phyloP scores from a whole-genome alignment of 2,329 filamentous ascomycete genomes.

The Chalaropsis thielavioides region DNA sequence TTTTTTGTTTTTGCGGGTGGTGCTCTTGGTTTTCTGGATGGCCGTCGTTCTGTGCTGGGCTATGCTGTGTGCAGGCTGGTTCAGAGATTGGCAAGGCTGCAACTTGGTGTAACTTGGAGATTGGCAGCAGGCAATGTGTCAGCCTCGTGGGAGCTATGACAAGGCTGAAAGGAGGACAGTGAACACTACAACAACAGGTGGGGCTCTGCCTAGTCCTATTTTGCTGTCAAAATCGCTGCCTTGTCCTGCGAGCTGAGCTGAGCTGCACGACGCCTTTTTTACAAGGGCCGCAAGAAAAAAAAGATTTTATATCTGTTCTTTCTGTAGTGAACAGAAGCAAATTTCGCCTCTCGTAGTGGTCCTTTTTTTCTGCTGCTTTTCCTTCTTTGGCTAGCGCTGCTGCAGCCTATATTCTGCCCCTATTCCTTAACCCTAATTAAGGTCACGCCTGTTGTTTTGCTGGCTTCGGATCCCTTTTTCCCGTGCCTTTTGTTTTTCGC shows the following conservation, averaged over 20 bases:
- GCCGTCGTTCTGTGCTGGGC: no score
- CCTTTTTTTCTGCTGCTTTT: background rate
- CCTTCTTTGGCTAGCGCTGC: background rate
- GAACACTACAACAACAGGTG: background rate
- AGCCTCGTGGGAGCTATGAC: background rate
- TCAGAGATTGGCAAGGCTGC: background rate
- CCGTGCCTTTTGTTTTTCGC: background rate
- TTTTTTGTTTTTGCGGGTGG: background rate
- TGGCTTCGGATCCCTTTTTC: background rate
- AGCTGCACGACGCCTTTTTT: no score
- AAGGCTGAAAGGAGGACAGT: background rate
- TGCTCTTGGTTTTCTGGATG: background rate
- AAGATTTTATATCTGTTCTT: background rate
- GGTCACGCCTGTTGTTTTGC: background rate
- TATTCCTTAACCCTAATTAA: background rate
- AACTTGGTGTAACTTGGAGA: background rate
- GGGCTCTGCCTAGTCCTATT: background rate
- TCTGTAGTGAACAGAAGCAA: background rate
- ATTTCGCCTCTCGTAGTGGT: background rate
- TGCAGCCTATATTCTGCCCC: background rate
- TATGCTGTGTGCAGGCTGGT: background rate
- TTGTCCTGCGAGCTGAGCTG: no score
- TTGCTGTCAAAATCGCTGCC: no score
- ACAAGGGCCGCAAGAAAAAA: background rate
- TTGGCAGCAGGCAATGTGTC: background rate